Evolutionary conservation across 306 rosid species (phyloP), one percentile per base, ranked within the genome.

Genomic region (Phaseolus lunatus): DNA sequence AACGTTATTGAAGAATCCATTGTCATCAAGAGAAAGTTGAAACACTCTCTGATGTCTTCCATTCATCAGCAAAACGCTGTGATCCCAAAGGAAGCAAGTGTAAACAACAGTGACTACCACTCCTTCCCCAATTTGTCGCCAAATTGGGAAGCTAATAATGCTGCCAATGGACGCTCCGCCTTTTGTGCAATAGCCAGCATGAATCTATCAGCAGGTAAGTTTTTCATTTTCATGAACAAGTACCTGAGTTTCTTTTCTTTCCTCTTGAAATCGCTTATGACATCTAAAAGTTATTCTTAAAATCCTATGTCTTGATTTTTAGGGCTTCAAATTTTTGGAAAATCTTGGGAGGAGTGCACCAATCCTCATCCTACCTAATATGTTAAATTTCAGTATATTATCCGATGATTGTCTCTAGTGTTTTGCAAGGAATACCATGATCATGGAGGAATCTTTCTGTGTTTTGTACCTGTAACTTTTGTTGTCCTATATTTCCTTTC

Each of bases 121-220:
- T 78, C 84, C 33, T 85, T 81, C 63, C 80, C 93, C 4, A 90
- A 76, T 84, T 72, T 79, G 27, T 68, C 89, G 66, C 86, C 81
- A 48, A 88, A 89, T 85, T 94, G 92, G 97, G 96, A 89, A 73
- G 61, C 81, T 35, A 81, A 72, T 41, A 79, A 70, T 35, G 26
- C 50, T 48, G 63, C 85, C 31, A 70, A 54, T 78, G 77, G 61
- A 19, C 81, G 86, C 57, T 70, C 86, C 57, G 76, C 69, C 53
- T 49, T 82, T 39, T 70, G 80, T 58, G 41, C 88, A 49, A 23
- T 85, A 26, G 79, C 86, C 39, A 72, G 77, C 76, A 72, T 82
- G 84, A 85, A 85, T 72, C 72, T 85, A 14, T 85, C 89, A 0
- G 62, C 89, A 76, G 84, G 89, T 84, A 52, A 10, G 52, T 37